Evolutionary conservation across 495 filamentous ascomycete species (phyloP).

Genomic region (Daldinia concentrica): DNA sequence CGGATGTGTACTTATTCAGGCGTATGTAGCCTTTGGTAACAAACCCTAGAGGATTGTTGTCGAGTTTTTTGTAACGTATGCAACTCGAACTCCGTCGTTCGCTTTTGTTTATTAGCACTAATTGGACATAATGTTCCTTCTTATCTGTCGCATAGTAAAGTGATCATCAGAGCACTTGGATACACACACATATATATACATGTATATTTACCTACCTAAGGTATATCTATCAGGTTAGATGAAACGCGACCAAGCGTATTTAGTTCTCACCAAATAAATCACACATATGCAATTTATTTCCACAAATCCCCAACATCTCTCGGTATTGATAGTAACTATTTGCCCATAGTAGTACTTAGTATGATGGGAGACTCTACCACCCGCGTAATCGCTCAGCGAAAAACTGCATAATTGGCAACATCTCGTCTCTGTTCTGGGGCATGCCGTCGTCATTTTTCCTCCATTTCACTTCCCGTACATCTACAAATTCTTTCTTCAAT

Average conservation of each 20-base stretch:
- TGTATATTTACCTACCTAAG: not conserved
- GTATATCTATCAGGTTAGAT: not conserved
- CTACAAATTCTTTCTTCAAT: conserved; percentile 73
- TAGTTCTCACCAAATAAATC: not conserved
- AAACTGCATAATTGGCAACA: conserved; percentile 93
- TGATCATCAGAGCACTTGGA: not conserved
- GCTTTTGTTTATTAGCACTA: not conserved
- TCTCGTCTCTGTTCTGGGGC: conserved; percentile 84
- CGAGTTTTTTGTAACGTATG: not conserved
- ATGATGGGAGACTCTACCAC: conserved; percentile 47
- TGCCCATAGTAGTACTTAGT: not conserved
- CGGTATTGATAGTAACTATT: not conserved
- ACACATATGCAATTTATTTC: not conserved
- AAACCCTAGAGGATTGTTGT: not conserved
- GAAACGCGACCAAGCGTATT: not conserved
- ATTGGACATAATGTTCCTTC: not conserved
- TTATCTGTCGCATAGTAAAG: not conserved
- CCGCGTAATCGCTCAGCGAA: conserved; percentile 78
- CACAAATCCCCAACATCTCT: not conserved
- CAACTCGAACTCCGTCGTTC: not conserved
- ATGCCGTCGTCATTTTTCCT: conserved; percentile 77
- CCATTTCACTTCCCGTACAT: conserved; percentile 81
- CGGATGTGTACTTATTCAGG: not conserved
- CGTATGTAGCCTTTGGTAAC: not conserved
- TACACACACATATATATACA: not conserved